These are phyloP conservation scores for Diaporthe batatas DNA, from an alignment of 2,329 filamentous ascomycete species.

Conservation along the genomic window DNA sequence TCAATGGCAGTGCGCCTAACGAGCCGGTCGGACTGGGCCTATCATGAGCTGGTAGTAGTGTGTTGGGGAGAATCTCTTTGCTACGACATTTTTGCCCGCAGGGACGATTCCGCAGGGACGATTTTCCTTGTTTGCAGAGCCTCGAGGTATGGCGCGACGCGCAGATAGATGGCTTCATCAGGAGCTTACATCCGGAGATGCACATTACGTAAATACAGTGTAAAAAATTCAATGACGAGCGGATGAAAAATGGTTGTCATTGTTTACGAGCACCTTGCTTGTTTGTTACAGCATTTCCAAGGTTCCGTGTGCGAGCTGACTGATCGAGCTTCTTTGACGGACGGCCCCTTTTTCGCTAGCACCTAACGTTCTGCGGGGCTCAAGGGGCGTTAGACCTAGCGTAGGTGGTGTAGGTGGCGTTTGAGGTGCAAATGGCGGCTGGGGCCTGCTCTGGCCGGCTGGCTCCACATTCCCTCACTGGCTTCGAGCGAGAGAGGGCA, in stretches of 20 bases:
- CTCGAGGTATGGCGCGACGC: background rate
- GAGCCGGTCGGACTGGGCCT: slow-evolving; percentile 60
- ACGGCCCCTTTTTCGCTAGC: slow-evolving; percentile 33
- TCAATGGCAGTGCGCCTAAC: slow-evolving; percentile 49
- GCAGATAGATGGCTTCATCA: background rate
- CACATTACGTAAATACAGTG: background rate
- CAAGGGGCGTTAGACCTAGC: slow-evolving; percentile 22
- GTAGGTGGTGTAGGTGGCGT: slow-evolving; percentile 31
- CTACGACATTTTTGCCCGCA: background rate
- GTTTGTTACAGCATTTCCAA: background rate
- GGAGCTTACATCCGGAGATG: background rate
- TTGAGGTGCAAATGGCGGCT: slow-evolving; percentile 37
- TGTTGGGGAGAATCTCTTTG: background rate
- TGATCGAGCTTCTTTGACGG: slow-evolving; percentile 24
- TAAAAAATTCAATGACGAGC: background rate
- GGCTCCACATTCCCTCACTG: slow-evolving; percentile 30
- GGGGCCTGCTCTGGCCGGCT: slow-evolving; percentile 22
- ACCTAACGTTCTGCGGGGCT: slow-evolving; percentile 32
- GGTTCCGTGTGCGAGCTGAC: slow-evolving; percentile 7
- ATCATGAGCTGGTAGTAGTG: slow-evolving; percentile 44
- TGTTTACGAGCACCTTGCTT: background rate
- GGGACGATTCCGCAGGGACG: too few species aligned
- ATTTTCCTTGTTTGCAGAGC: background rate
- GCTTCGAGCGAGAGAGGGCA: slow-evolving; percentile 37
- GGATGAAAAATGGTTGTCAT: background rate